A percentile compares a stretch with the other conserved stretches of the same genome.
Conservation (phyloP, 1,284 basidiomycete species). For the Kalmanozyma brasiliensis region DNA sequence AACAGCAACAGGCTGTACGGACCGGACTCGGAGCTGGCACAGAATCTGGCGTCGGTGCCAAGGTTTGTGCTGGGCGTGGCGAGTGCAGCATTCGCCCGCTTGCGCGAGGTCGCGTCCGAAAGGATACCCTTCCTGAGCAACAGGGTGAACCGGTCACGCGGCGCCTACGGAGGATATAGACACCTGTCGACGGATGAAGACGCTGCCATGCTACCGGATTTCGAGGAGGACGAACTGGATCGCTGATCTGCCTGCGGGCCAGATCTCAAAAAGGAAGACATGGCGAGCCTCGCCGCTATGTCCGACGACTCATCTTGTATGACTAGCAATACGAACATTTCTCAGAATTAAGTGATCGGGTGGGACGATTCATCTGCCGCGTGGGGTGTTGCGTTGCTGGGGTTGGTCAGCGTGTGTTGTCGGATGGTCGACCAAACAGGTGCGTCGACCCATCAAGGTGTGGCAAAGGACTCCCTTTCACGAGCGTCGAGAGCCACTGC, state of each 20-base stretch:
- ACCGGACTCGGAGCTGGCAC: conserved; percentile 76
- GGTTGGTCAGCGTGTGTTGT: no score
- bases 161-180: conserved; percentile 59
- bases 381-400: no score
- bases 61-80: conserved; percentile 44
- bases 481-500: no score
- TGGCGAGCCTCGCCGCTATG: no score
- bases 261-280: no score
- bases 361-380: no score
- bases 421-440: no score
- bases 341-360: no score
- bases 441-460: no score
- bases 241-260: conserved; percentile 14
- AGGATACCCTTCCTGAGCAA: conserved; percentile 43
- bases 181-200: conserved; percentile 63
- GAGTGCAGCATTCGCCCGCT: conserved; percentile 34
- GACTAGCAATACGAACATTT: no score
- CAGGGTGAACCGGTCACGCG: conserved; percentile 25
- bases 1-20: conserved; percentile 55
- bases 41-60: conserved; percentile 67
- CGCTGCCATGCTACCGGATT: conserved; percentile 62
- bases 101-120: conserved; percentile 43
- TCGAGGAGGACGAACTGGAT: conserved; percentile 61
- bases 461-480: no score
- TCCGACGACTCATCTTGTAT: neutral